A percentile compares a stretch with the other conserved stretches of the same genome.
These are phyloP conservation scores for Heterobasidion parviporum DNA, from an alignment of 1,284 basidiomycete species.

Conservation along the genomic window DNA sequence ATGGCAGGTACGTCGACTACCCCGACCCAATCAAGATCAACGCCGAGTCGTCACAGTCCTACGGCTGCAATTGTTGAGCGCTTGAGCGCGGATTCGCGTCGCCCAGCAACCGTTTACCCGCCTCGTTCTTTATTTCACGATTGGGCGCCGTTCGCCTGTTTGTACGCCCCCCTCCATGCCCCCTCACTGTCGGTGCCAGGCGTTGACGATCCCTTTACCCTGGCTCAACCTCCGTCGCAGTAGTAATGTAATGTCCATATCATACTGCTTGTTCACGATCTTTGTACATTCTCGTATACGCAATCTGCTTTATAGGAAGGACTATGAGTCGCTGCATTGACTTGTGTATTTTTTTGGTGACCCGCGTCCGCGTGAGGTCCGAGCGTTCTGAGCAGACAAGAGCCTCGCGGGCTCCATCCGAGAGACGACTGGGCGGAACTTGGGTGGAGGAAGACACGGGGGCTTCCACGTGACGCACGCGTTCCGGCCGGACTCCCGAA, in stretches of 20 bases:
- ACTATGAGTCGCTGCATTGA: neutral
- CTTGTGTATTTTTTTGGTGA: neutral
- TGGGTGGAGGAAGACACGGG: no score
- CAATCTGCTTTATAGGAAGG: constrained; percentile 3
- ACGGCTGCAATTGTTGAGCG: constrained; percentile 84
- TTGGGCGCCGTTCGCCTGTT: constrained; percentile 6
- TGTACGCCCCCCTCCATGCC: constrained; percentile 7
- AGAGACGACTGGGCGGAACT: no score
- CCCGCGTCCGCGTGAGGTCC: no score
- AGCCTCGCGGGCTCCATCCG: no score
- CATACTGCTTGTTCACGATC: constrained; percentile 3
- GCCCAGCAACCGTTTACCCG: neutral
- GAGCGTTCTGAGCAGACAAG: no score
- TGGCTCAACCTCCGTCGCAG: neutral
- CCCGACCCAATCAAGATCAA: constrained; percentile 98
- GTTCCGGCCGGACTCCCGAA: neutral
- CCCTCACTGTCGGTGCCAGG: constrained; percentile 3
- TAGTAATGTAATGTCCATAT: constrained; percentile 11
- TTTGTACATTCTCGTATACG: constrained; percentile 7
- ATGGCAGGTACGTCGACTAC: constrained; percentile 88
- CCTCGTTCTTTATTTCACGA: neutral
- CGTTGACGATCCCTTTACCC: constrained; percentile 1
- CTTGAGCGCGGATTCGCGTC: neutral
- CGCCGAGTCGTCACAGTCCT: constrained; percentile 85
- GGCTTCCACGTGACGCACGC: neutral